These are phyloP conservation scores for Panaeolus papilionaceus DNA, from an alignment of 768 basidiomycete genomes.

Conservation along the genomic window DNA sequence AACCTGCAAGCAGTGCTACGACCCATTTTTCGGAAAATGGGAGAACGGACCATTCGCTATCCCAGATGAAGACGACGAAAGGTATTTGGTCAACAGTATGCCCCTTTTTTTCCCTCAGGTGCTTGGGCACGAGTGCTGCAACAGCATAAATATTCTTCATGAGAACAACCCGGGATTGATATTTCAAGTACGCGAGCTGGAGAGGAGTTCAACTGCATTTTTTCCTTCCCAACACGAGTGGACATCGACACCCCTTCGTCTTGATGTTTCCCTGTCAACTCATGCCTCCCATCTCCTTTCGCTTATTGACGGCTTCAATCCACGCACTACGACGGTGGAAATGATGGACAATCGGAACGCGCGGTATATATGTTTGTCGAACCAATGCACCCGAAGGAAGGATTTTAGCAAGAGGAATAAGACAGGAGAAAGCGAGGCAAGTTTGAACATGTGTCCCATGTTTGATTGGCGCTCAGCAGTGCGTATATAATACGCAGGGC, in stretches of 20 bases:
- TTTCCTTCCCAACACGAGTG: neutral
- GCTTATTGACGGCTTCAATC: neutral
- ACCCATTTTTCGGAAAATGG: neutral
- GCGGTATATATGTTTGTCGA: neutral
- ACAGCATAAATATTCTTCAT: neutral
- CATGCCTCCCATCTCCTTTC: neutral
- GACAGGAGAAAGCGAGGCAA: neutral
- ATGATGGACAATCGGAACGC: neutral
- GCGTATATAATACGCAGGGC: neutral
- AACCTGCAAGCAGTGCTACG: neutral
- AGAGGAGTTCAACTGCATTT: neutral
- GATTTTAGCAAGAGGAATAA: neutral
- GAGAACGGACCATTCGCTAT: neutral
- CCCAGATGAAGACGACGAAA: neutral
- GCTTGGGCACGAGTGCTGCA: neutral
- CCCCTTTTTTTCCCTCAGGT: neutral
- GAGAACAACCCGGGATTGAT: neutral
- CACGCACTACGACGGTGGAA: neutral
- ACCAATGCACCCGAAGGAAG: neutral
- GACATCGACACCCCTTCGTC: neutral
- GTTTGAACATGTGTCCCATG: neutral
- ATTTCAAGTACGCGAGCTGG: neutral
- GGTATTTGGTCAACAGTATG: neutral
- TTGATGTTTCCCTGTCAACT: neutral
- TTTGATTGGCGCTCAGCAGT: conserved; percentile 2